These are phyloP conservation scores for Ophiosphaerella herpotricha DNA, from an alignment of 2,329 filamentous ascomycete species.

Conservation along the genomic window DNA sequence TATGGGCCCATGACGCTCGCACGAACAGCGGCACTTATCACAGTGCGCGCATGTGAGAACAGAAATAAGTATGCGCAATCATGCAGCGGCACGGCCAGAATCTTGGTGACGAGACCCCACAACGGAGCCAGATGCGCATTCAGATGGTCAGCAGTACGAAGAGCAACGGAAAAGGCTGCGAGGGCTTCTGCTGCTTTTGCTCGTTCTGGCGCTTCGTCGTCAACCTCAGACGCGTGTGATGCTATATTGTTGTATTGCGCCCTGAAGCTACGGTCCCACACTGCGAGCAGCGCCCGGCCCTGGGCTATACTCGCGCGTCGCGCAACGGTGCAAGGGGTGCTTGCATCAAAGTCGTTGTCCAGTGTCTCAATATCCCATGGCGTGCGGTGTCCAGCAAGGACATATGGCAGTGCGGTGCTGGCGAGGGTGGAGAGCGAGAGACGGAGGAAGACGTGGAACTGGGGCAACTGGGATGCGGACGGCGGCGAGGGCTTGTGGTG, in stretches of 20 bases:
- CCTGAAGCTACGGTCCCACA: conserved; percentile 76
- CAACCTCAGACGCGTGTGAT: neutral
- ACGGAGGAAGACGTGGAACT: conserved; percentile 69
- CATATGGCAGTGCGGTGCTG: conserved; percentile 74
- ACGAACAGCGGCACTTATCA: conserved; percentile 76
- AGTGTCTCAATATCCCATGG: conserved; percentile 59
- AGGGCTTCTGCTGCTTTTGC: conserved; percentile 30
- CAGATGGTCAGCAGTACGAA: conserved; percentile 33
- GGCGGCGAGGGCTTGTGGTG: conserved; percentile 57
- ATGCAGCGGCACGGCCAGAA: conserved; percentile 63
- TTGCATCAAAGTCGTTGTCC: conserved; percentile 78
- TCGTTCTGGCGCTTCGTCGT: neutral
- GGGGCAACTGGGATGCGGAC: conserved; percentile 40
- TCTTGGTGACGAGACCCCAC: conserved; percentile 67
- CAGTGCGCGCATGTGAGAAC: conserved; percentile 74
- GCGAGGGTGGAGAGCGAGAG: conserved; percentile 74
- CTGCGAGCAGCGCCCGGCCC: conserved; percentile 71
- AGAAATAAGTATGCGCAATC: conserved; percentile 77
- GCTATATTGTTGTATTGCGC: conserved; percentile 19
- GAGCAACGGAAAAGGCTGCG: conserved; percentile 30
- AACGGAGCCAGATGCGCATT: conserved; percentile 71
- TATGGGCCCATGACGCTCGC: conserved; percentile 81
- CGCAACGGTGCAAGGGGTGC: conserved; percentile 77
- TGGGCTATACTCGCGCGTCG: conserved; percentile 75
- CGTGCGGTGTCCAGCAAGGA: conserved; percentile 67